Evolutionary conservation across 2,329 filamentous ascomycete genomes (phyloP), one percentile per base, ranked within the genome.

Genomic region (Epichloe festucae): DNA sequence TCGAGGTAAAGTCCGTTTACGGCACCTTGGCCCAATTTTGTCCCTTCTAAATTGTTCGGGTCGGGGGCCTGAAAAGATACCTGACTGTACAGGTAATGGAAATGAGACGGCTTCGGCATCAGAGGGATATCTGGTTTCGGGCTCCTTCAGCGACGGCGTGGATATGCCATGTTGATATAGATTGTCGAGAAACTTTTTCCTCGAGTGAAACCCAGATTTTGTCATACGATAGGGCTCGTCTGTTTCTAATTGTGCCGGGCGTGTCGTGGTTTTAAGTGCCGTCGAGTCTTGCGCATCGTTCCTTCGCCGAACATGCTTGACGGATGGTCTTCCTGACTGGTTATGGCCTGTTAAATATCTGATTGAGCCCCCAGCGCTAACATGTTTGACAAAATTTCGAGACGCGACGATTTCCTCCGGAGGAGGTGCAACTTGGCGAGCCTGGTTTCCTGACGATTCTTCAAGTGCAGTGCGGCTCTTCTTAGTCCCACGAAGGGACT

Each of bases 161-260:
- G 48, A 27, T 8, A 27, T 63, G 34, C 60, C 57, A 50, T 62
- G 70, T 48, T 70, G 71, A 60, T 77, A 83, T 23, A 82, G 58
- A 23, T 67, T 70, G 61, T 84, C 81, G 6, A 84, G 65, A 10
- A 69, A 64, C 55, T 67, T 74, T 60, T 83, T 84, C 23, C 68
- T 72, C 3, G 67, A 65, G 48, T 71, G 66, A 54, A 84, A 81
- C 10, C 64, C 66, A 44, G 66, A 60, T 7, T 63, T 63, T 21
- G 58, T 62, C 11, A 62, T 59, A 41, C 63, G 64, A 35, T 66
- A 62, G 2, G 60, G 53, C 36, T 71, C 69, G 8, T 70, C 66
- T 34, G 67, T 70, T 59, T 84, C 80, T 10, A 84, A 65, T 55
- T 81, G 78, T 5, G 79, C 80, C 19, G 76, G 77, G 49, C 77